Evolutionary conservation across 2,329 filamentous ascomycete genomes (phyloP).

Genomic region (Parascedosporium putredinis): DNA sequence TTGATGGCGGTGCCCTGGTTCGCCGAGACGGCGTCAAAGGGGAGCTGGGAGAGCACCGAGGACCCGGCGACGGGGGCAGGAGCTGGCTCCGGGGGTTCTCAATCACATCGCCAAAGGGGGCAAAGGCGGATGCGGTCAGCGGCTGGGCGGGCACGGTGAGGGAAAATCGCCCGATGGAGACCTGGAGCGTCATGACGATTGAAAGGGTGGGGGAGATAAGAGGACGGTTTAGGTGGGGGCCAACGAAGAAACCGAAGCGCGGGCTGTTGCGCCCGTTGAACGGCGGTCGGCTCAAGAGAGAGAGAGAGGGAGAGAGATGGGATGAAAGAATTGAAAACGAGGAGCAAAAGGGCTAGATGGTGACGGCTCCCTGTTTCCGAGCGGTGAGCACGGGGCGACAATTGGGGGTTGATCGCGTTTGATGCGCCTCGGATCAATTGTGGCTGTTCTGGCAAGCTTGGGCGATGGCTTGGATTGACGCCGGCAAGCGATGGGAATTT

Average conservation of each 20-base stretch:
- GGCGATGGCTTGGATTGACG: too few relatives aligned
- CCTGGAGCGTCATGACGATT: conserved; percentile 2
- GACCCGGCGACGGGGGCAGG: conserved; percentile 36
- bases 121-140: conserved; percentile 61
- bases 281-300: background rate
- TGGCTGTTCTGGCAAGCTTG: too few relatives aligned
- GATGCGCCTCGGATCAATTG: background rate
- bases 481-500: too few relatives aligned
- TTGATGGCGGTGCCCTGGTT: conserved; percentile 89
- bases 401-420: too few relatives aligned
- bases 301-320: background rate
- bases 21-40: conserved; percentile 44
- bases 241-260: too few relatives aligned
- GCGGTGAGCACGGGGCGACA: background rate
- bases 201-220: background rate
- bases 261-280: background rate
- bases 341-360: background rate
- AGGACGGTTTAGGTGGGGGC: background rate
- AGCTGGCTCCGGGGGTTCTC: conserved; percentile 56
- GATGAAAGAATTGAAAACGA: background rate
- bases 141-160: conserved; percentile 44
- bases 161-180: conserved; percentile 11
- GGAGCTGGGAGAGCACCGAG: conserved; percentile 18
- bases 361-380: too few relatives aligned
- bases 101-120: conserved; percentile 74